Evolutionary conservation across 345 rosid genomes (phyloP), one percentile per base, ranked within the genome.

Genomic region (Sisymbrium irio): DNA sequence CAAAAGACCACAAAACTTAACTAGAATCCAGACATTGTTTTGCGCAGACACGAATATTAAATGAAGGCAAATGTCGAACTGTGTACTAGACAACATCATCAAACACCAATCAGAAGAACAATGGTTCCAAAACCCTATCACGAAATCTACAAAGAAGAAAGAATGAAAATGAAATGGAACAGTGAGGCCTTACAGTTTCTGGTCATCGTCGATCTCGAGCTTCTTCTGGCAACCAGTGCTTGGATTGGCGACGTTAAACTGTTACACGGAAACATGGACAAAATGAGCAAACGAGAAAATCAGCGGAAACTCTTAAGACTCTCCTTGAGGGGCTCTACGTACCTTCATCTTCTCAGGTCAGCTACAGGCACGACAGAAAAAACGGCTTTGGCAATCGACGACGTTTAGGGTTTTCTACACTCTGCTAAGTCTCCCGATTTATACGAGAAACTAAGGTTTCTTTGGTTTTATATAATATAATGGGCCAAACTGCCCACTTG

Each of bases 221-320:
- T 83, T 83, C 80, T 83, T 83, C 77, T 83, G 87, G 71, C 87
- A 83, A 30, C 87, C 85, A 56, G 85, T 83, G 9, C 83, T 79
- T 17, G 87, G 85, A 59, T 81, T 81, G 4, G 87, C 87, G 4
- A 84, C 76, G 68, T 84, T 80, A n/a, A 80, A 80, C 87, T 83
- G 58, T 74, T 69, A 55, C 54, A 30, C 20, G 35, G 40, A 69
- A 14, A 58, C 40, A 1, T 1, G 18, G 3, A 45, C 30, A 44
- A 22, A 32, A 8, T 75, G 19, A 67, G 68, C 46, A 67, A 49
- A 46, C 2, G 22, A 72, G 6, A 9, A n/a, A 37, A 28, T 18
- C 10, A 9, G 12, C 30, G 4, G 4, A 17, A 3, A 4, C 11
- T 10, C 3, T 22, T 22, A 50, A 50, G 9, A 50, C n/a, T 5